Conservation (phyloP, 176 grass and related monocot species). For the Oryza coarctata region DNA sequence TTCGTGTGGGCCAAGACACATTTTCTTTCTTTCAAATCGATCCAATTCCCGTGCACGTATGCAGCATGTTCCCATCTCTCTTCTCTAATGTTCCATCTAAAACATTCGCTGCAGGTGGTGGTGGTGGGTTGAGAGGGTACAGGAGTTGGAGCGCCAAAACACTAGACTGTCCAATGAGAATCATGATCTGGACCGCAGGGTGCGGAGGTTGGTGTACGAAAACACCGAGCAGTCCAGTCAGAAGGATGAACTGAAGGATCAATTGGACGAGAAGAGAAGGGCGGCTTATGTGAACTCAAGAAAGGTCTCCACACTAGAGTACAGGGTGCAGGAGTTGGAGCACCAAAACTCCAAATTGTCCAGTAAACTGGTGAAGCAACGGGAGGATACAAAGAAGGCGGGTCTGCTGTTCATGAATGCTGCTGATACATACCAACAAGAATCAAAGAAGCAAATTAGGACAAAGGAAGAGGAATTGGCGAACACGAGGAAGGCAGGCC, state of each 20-base stretch:
- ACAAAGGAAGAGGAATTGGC: background rate
- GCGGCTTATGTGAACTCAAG: too few relatives aligned
- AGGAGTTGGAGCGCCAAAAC: too few relatives aligned
- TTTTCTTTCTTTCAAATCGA: background rate
- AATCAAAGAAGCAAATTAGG: background rate
- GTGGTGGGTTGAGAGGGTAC: too few relatives aligned
- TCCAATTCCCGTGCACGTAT: background rate
- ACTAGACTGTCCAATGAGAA: too few relatives aligned
- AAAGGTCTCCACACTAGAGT: too few relatives aligned
- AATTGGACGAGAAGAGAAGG: too few relatives aligned
- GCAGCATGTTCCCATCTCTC: background rate
- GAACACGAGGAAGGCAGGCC: conserved; percentile 3
- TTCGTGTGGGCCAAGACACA: background rate
- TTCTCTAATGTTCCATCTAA: background rate
- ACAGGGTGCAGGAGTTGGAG: too few relatives aligned
- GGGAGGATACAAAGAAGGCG: background rate
- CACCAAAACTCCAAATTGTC: background rate
- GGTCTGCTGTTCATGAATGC: background rate
- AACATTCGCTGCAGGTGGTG: background rate
- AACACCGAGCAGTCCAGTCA: too few relatives aligned
- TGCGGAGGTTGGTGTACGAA: too few relatives aligned
- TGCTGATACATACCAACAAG: background rate
- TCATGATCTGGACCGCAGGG: too few relatives aligned
- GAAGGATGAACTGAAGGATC: too few relatives aligned
- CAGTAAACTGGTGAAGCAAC: background rate